Conservation (phyloP, 441 rosid genomes). For the Hura crepitans region DNA sequence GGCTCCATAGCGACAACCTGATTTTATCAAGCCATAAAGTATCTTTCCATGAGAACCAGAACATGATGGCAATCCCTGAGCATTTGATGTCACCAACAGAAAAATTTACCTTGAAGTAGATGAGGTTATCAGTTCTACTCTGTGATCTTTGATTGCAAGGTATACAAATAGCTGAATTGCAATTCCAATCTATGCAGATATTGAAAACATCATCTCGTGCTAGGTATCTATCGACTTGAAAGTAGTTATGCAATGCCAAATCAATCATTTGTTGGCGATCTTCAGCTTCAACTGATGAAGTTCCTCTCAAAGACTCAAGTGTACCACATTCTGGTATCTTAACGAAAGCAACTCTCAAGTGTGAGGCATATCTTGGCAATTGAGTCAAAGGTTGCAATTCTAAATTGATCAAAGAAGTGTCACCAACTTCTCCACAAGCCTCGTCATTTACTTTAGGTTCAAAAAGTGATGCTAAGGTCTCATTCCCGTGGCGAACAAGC, state of each 20-base stretch:
- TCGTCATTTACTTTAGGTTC: constrained; percentile 40
- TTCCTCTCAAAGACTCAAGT: constrained; percentile 56
- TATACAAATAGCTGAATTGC: constrained; percentile 66
- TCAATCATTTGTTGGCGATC: constrained; percentile 84
- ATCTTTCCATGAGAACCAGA: constrained; percentile 25
- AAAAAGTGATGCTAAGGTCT: constrained; percentile 51
- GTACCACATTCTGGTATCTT: constrained; percentile 89
- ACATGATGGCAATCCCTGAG: constrained; percentile 14
- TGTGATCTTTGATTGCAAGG: constrained; percentile 56
- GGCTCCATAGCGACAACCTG: constrained; percentile 96
- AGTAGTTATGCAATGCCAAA: constrained; percentile 67
- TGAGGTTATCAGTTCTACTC: constrained; percentile 30
- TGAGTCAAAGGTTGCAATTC: constrained; percentile 47
- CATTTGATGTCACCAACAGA: constrained; percentile 2
- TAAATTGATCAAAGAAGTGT: constrained; percentile 40
- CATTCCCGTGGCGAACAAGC: constrained; percentile 58
- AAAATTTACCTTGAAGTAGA: constrained; percentile 73
- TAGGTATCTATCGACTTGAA: constrained; percentile 68
- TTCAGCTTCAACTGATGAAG: constrained; percentile 65
- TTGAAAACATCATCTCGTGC: constrained; percentile 73
- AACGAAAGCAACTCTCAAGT: constrained; percentile 76
- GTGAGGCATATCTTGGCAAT: constrained; percentile 75
- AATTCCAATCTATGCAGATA: constrained; percentile 58
- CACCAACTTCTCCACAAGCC: constrained; percentile 26
- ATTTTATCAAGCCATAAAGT: constrained; percentile 22